Evolutionary conservation across 2,329 filamentous ascomycete genomes (phyloP).

Genomic region (Aspergillus calidoustus): DNA sequence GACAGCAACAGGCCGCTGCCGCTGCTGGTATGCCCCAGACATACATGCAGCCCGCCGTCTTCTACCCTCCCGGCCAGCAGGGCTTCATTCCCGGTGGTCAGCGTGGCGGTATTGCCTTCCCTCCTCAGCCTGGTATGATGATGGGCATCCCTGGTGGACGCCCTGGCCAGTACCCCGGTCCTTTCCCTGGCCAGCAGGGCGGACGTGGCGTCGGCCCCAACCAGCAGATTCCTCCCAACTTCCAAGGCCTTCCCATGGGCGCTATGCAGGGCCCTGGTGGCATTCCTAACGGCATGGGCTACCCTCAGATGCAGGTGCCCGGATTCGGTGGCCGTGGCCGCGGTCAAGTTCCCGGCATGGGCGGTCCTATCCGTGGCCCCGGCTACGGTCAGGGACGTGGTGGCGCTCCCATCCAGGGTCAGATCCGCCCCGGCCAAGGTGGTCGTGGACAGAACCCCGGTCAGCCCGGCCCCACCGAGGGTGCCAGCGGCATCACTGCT

Average conservation of each 20-base stretch:
- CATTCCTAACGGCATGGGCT: constrained; percentile 77
- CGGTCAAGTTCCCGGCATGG: constrained; percentile 70
- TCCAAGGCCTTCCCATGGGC: constrained; percentile 70
- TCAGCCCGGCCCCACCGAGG: constrained; percentile 44
- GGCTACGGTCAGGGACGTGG: constrained; percentile 51
- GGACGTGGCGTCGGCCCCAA: constrained; percentile 82
- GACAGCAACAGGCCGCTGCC: constrained; percentile 96
- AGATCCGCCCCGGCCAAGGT: constrained; percentile 48
- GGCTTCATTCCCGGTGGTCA: constrained; percentile 61
- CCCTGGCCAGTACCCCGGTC: constrained; percentile 81
- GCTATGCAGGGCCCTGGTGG: constrained; percentile 66
- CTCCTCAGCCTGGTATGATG: constrained; percentile 57
- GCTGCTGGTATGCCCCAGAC: constrained; percentile 81
- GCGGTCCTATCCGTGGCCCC: constrained; percentile 54
- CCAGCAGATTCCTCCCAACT: constrained; percentile 86
- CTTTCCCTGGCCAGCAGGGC: constrained; percentile 80
- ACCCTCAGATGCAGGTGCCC: constrained; percentile 82
- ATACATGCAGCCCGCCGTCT: constrained; percentile 88
- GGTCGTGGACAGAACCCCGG: constrained; percentile 48
- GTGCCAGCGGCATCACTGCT: constrained; percentile 53
- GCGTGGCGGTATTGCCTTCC: constrained; percentile 67
- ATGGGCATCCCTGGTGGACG: constrained; percentile 77
- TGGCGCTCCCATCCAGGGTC: constrained; percentile 46
- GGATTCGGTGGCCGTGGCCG: constrained; percentile 69
- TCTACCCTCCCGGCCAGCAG: constrained; percentile 77